A percentile compares a stretch with the other conserved stretches of the same genome.
Evolutionary conservation across 148 eudicot genomes (phyloP).

Genomic region (Dysphania ambrosioides): DNA sequence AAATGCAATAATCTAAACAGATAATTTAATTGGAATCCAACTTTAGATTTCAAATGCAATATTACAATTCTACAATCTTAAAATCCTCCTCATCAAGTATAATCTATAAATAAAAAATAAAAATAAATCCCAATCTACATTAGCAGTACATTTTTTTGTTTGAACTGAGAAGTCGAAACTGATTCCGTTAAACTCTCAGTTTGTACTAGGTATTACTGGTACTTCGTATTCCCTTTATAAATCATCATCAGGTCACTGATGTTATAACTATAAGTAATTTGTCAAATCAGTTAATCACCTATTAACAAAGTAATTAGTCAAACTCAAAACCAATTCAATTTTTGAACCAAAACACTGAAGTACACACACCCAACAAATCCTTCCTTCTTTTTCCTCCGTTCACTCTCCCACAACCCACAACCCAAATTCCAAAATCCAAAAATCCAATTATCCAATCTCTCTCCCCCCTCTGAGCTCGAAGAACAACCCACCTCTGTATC

Average conservation of each 20-base stretch:
- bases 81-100: too few species aligned
- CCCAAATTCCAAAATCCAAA: neutral
- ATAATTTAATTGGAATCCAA: too few species aligned
- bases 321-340: slow-evolving; percentile 13
- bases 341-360: neutral
- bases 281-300: too few species aligned
- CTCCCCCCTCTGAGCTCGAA: neutral
- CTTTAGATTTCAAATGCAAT: too few species aligned
- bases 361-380: too few species aligned
- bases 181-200: neutral
- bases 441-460: neutral
- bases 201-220: too few species aligned
- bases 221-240: neutral
- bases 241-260: neutral
- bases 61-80: too few species aligned
- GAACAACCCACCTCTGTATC: neutral
- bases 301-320: neutral
- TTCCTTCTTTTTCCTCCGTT: neutral
- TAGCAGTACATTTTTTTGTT: too few species aligned
- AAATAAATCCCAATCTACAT: too few species aligned
- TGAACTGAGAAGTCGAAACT: neutral
- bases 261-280: too few species aligned
- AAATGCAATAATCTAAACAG: too few species aligned
- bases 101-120: too few species aligned
- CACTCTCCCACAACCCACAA: neutral